Conservation (phyloP, 2,329 filamentous ascomycete genomes). For the Talaromyces sp. region DNA sequence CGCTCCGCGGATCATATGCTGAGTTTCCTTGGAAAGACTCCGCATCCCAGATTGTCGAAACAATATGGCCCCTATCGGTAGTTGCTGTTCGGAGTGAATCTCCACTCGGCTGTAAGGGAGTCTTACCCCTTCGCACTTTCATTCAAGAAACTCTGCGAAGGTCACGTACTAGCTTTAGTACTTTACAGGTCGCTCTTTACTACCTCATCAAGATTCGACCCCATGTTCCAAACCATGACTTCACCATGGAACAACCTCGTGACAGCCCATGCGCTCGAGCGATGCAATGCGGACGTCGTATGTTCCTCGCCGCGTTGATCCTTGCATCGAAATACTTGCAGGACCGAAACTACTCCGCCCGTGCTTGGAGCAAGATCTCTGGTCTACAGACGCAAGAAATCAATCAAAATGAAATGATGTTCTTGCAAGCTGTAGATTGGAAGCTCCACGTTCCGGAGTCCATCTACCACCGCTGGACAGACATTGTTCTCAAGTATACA, state of each 20-base stretch:
- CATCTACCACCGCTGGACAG: conserved; percentile 88
- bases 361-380: conserved; percentile 98
- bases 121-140: conserved; percentile 88
- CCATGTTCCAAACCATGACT: conserved; percentile 78
- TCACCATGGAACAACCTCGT: conserved; percentile 79
- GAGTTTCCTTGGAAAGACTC: conserved; percentile 66
- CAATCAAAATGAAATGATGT: conserved; percentile 93
- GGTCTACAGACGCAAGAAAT: conserved; percentile 92
- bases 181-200: conserved; percentile 92
- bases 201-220: conserved; percentile 93
- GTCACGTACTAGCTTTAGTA: conserved; percentile 96
- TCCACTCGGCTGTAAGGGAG: conserved; percentile 64
- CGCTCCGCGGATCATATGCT: conserved; percentile 25
- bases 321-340: conserved; percentile 97
- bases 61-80: conserved; percentile 92
- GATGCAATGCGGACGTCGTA: conserved; percentile 91
- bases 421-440: conserved; percentile 87
- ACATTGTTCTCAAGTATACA: conserved; percentile 83
- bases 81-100: conserved; percentile 71
- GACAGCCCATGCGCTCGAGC: conserved; percentile 72
- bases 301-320: conserved; percentile 94
- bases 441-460: conserved; percentile 89
- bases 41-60: conserved; percentile 93
- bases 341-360: conserved; percentile 94
- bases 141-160: conserved; percentile 95